Evolutionary conservation across 371 early-diverging fungal species (phyloP).

Genomic region (Mortierella sp.): DNA sequence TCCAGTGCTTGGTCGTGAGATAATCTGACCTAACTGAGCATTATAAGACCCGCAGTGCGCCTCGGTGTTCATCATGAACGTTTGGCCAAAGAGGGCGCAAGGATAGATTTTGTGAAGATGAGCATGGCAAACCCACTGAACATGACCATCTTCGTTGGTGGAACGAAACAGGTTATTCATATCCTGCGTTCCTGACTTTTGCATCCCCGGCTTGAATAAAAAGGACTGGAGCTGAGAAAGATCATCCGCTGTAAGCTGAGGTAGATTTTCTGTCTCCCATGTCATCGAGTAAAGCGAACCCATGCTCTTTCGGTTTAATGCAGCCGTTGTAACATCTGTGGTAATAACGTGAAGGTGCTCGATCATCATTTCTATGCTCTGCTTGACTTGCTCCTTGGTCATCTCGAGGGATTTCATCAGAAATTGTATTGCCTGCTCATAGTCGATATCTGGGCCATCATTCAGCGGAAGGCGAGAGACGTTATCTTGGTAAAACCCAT

Average conservation of each 20-base stretch:
- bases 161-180: not conserved
- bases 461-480: not conserved
- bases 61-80: constrained; percentile 2
- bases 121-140: constrained; percentile 1
- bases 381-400: not conserved
- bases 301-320: not conserved
- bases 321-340: not conserved
- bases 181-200: not conserved
- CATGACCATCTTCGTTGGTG: not conserved
- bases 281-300: not conserved
- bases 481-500: not conserved
- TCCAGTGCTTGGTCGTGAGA: not conserved
- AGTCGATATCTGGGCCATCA: not conserved
- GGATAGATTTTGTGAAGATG: constrained; percentile 1
- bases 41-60: not conserved
- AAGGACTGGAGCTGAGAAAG: constrained; percentile 1
- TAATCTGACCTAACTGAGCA: not conserved
- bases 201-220: not conserved
- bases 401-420: not conserved
- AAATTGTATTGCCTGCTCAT: not conserved
- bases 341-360: not conserved
- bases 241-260: not conserved
- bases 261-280: not conserved
- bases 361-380: not conserved
- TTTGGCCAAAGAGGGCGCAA: not conserved